Percentiles rank a stretch among this genome's conserved stretches.
Conservation (phyloP, 306 rosid species). For the Cicer cuneatum region DNA sequence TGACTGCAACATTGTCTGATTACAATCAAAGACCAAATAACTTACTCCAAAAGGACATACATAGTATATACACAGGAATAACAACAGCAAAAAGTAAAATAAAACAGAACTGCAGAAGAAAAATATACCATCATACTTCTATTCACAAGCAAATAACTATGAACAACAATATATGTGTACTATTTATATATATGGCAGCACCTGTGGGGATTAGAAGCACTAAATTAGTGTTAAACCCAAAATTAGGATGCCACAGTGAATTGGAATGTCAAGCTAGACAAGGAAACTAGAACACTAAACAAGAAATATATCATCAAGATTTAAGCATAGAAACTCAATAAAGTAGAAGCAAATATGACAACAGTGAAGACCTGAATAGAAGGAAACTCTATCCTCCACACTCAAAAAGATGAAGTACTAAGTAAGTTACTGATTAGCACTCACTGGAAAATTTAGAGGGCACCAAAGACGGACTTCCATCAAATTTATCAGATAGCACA, state of each 20-base stretch:
- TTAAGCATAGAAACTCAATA: constrained; percentile 12
- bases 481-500: constrained; percentile 40
- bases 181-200: neutral
- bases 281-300: too few relatives aligned
- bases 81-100: neutral
- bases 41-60: constrained; percentile 14
- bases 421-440: constrained; percentile 41
- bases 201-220: constrained; percentile 23
- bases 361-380: constrained; percentile 25
- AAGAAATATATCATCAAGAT: constrained; percentile 28
- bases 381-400: constrained; percentile 18
- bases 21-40: constrained; percentile 13
- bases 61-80: neutral
- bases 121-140: constrained; percentile 1
- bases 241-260: neutral
- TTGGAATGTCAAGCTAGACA: too few relatives aligned
- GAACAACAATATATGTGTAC: neutral
- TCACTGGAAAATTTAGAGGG: constrained; percentile 44
- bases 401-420: neutral
- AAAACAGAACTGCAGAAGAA: constrained; percentile 18
- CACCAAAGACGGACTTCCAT: constrained; percentile 43
- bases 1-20: neutral
- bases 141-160: constrained; percentile 23
- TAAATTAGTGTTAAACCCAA: constrained; percentile 24
- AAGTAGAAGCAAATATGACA: constrained; percentile 27